These are phyloP conservation scores for Penicillium mononematosum DNA, from an alignment of 495 filamentous ascomycete genomes.

Conservation along the genomic window DNA sequence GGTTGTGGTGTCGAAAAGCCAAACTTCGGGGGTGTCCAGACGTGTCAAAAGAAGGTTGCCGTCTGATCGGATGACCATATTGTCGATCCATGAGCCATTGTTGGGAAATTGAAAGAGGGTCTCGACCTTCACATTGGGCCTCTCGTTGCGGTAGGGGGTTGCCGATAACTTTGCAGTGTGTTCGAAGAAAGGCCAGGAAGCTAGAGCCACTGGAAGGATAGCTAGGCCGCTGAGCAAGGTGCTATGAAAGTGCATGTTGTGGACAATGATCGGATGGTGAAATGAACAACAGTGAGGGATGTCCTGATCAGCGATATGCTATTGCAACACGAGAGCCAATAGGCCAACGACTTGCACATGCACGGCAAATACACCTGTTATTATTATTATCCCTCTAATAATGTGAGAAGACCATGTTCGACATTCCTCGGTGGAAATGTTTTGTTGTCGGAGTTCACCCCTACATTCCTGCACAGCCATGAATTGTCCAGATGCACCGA, in stretches of 20 bases:
- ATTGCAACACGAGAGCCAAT: neutral
- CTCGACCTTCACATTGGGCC: slow-evolving; percentile 21
- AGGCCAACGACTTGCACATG: neutral
- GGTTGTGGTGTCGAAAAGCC: slow-evolving; percentile 36
- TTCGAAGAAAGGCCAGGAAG: slow-evolving; percentile 12
- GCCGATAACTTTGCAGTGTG: neutral
- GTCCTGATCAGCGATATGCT: neutral
- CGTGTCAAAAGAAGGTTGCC: slow-evolving; percentile 38
- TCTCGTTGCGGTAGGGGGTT: slow-evolving; percentile 11
- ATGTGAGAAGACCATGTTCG: neutral
- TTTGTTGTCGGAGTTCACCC: neutral
- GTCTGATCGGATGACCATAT: slow-evolving; percentile 35
- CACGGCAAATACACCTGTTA: neutral
- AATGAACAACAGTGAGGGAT: neutral
- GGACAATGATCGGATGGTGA: neutral
- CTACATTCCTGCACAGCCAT: neutral
- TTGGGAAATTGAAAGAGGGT: slow-evolving; percentile 35
- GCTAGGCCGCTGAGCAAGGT: slow-evolving; percentile 18
- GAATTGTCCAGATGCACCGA: neutral
- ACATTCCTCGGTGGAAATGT: slow-evolving; percentile 1
- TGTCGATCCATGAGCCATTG: slow-evolving; percentile 44
- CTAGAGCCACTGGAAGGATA: slow-evolving; percentile 12
- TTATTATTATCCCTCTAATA: neutral
- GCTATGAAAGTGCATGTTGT: slow-evolving; percentile 15
- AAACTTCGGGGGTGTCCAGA: slow-evolving; percentile 40